Evolutionary conservation across 441 rosid genomes (phyloP).

Genomic region (Populus tomentosa): DNA sequence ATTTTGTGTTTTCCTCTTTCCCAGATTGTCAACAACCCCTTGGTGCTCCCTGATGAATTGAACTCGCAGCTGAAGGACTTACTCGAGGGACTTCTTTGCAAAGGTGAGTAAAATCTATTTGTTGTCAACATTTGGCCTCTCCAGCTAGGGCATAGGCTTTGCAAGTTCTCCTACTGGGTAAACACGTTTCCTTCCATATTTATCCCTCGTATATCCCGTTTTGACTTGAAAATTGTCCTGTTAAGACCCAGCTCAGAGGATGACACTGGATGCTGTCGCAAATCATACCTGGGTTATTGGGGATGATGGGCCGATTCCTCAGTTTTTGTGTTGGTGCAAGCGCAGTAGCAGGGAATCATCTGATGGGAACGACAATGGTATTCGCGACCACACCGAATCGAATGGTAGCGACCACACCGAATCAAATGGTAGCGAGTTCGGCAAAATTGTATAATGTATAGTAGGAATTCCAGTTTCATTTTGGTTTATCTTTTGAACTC

Average conservation of each 20-base stretch:
- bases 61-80: constrained; percentile 63
- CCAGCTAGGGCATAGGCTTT: neutral
- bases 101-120: constrained; percentile 45
- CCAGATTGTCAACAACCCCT: constrained; percentile 80
- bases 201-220: neutral
- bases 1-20: neutral
- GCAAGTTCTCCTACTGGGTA: neutral
- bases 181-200: neutral
- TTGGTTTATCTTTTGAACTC: neutral
- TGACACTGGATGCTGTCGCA: constrained; percentile 64
- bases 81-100: constrained; percentile 85
- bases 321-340: constrained; percentile 76
- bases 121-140: neutral
- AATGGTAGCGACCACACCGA: no score
- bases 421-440: neutral
- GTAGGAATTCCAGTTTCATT: constrained; percentile 8
- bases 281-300: constrained; percentile 75
- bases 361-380: constrained; percentile 21
- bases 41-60: constrained; percentile 60
- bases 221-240: constrained; percentile 6
- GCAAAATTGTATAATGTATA: constrained; percentile 22
- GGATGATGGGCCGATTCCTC: constrained; percentile 60
- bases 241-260: constrained; percentile 68
- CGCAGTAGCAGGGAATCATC: constrained; percentile 37
- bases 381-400: no score